Percentiles rank a stretch among this genome's conserved stretches.
Conservation (phyloP, 208 protist species). For the Crithidia thermophila region DNA sequence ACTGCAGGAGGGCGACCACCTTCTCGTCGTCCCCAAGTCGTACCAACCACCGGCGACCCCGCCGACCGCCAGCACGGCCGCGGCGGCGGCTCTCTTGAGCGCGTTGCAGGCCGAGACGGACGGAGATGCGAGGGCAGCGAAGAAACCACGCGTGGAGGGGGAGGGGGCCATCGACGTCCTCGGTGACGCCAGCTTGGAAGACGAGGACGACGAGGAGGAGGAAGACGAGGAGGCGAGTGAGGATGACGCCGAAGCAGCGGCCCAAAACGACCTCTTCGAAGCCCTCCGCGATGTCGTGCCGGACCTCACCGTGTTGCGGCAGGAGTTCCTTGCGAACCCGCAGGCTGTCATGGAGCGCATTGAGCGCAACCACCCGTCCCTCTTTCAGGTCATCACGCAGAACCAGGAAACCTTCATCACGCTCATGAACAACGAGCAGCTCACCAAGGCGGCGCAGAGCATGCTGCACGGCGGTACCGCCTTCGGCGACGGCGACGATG, state of each 20-base stretch:
- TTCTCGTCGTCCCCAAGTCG: constrained; percentile 55
- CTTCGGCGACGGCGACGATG: constrained; percentile 18
- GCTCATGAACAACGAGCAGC: constrained; percentile 77
- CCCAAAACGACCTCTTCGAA: constrained; percentile 49
- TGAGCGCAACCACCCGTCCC: constrained; percentile 59
- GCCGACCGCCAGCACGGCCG: background rate
- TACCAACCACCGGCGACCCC: background rate
- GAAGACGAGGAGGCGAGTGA: constrained; percentile 18
- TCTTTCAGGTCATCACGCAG: constrained; percentile 79
- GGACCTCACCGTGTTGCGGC: constrained; percentile 78
- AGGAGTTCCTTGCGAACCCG: constrained; percentile 75
- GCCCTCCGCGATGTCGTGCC: constrained; percentile 61
- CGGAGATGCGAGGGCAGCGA: background rate
- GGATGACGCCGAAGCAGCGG: constrained; percentile 29
- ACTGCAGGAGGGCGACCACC: constrained; percentile 65
- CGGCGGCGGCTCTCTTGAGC: background rate
- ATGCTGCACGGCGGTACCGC: constrained; percentile 30
- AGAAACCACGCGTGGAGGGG: constrained; percentile 11
- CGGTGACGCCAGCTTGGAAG: constrained; percentile 19
- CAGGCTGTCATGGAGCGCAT: constrained; percentile 75
- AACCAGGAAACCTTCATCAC: constrained; percentile 80
- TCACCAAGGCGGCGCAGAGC: constrained; percentile 46
- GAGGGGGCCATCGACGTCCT: background rate
- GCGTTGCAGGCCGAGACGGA: background rate
- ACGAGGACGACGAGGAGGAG: constrained; percentile 21